Conservation (phyloP, 495 filamentous ascomycete genomes). For the Penicillium alfredii region DNA sequence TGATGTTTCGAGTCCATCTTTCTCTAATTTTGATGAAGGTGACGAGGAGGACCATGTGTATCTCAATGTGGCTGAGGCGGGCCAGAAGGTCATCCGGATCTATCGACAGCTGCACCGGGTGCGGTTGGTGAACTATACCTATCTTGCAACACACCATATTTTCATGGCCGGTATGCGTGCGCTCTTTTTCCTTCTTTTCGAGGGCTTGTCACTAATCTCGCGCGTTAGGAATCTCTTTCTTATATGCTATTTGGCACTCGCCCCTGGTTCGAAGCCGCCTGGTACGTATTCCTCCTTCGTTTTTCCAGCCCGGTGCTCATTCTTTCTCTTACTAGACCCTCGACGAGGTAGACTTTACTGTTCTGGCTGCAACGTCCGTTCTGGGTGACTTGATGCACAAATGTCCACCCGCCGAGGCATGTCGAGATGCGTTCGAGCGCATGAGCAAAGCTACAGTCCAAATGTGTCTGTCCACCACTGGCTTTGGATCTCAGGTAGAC, state of each 20-base stretch:
- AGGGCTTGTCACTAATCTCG: slow-evolving; percentile 10
- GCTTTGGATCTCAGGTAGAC: slow-evolving; percentile 57
- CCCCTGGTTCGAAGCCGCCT: slow-evolving; percentile 75
- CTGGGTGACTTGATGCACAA: slow-evolving; percentile 68
- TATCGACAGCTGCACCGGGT: slow-evolving; percentile 87
- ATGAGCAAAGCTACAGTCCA: slow-evolving; percentile 92
- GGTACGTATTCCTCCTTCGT: slow-evolving; percentile 47
- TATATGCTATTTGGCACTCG: slow-evolving; percentile 97
- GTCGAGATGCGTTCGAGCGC: slow-evolving; percentile 88
- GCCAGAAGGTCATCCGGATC: slow-evolving; percentile 82
- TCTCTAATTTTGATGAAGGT: slow-evolving; percentile 50
- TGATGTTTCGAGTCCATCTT: slow-evolving; percentile 56
- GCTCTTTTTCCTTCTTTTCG: background rate
- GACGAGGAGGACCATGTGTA: slow-evolving; percentile 90
- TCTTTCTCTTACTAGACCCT: slow-evolving; percentile 53
- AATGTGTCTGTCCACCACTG: slow-evolving; percentile 80
- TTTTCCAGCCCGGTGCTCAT: slow-evolving; percentile 1
- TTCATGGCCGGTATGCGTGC: slow-evolving; percentile 77
- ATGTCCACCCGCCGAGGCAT: slow-evolving; percentile 76
- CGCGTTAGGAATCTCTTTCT: slow-evolving; percentile 72
- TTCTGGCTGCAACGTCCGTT: slow-evolving; percentile 90
- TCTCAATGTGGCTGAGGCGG: slow-evolving; percentile 89
- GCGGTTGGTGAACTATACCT: slow-evolving; percentile 91
- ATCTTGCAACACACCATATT: slow-evolving; percentile 91
- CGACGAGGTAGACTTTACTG: slow-evolving; percentile 94